Percentiles rank a stretch among this genome's conserved stretches.
Conservation (phyloP, 225 moss, liverwort and hornwort genomes). For the Takakia lepidozioides region DNA sequence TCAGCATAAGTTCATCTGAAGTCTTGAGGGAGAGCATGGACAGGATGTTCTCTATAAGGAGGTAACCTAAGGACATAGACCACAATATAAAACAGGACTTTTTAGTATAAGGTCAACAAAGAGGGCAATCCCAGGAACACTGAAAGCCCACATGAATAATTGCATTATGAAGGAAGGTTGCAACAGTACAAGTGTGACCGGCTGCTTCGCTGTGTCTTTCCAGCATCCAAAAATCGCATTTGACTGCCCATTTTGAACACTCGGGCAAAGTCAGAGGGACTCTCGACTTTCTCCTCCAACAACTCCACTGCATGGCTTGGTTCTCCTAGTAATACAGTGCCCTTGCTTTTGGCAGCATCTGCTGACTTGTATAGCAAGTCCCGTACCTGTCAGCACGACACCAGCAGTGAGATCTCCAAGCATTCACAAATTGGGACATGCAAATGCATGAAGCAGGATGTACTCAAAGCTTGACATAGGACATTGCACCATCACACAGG, state of each 20-base stretch:
- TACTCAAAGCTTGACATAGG: too few relatives aligned
- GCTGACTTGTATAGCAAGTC: slow-evolving; percentile 47
- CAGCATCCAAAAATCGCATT: slow-evolving; percentile 64
- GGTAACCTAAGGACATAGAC: too few relatives aligned
- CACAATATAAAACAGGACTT: too few relatives aligned
- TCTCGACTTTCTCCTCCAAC: slow-evolving; percentile 74
- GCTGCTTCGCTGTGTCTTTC: slow-evolving; percentile 46
- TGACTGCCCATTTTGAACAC: slow-evolving; percentile 62
- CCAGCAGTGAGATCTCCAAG: slow-evolving; percentile 24
- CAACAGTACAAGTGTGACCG: slow-evolving; percentile 55
- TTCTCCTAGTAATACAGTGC: slow-evolving; percentile 60
- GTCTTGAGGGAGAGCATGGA: too few relatives aligned
- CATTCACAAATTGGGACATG: not conserved
- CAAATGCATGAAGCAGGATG: too few relatives aligned
- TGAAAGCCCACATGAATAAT: too few relatives aligned
- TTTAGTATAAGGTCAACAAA: too few relatives aligned
- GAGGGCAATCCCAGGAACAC: too few relatives aligned
- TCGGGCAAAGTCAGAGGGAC: slow-evolving; percentile 61
- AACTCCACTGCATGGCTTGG: slow-evolving; percentile 53
- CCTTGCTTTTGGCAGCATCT: slow-evolving; percentile 27
- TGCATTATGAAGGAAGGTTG: too few relatives aligned
- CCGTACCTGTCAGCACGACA: slow-evolving; percentile 36
- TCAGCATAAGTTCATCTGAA: too few relatives aligned
- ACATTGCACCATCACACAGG: too few relatives aligned
- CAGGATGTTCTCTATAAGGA: too few relatives aligned